Evolutionary conservation across 1,284 basidiomycete species (phyloP), one percentile per base, ranked within the genome.

Genomic region (Malassezia nana): DNA sequence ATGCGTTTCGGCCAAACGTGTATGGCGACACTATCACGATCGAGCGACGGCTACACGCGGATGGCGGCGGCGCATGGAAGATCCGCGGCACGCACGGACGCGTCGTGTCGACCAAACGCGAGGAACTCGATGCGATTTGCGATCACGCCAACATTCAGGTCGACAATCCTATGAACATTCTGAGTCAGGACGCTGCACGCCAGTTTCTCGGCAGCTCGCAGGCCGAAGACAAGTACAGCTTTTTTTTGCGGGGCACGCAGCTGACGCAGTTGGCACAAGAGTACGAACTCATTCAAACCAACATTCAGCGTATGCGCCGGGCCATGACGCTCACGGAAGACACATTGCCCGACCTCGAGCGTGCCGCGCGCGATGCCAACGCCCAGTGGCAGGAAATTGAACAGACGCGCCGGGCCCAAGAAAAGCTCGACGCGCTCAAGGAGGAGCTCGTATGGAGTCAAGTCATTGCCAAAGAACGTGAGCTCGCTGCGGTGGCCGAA

Each of bases 131-230:
- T 33, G 81, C 84, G 29, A 92, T 88, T 1, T 90, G 94, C 64
- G 87, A 94, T 68, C 86, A 90, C 65, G 91, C 92, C 83, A 88
- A 89, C 69, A 89, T 99, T 57, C 88, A 90, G 68, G 87, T 96
- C 56, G 94, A 98, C 72, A 95, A 95, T 67, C 91, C 91, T 0
- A 83, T 96, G 80, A 94, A 90, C 59, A 84, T 98, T 6, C 68
- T 78, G 32, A 76, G 69, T 6, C 77, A 78, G 57, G 76, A 78
- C 48, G 67, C 81, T 44, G 81, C 83, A 2, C 81, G 89, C 32
- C 85, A 88, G 63, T 99, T 98, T 76, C 78, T 99, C 63, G 85
- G 86, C 53, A 83, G 84, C 2, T 86, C 89, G 2, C 81, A 84
- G 45, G 81, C 87, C 2, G 75, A 79, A n/a, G 87, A 91, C 75